Evolutionary conservation across 495 filamentous ascomycete species (phyloP), one percentile per base, ranked within the genome.

Genomic region (Aspergillus taichungensis): DNA sequence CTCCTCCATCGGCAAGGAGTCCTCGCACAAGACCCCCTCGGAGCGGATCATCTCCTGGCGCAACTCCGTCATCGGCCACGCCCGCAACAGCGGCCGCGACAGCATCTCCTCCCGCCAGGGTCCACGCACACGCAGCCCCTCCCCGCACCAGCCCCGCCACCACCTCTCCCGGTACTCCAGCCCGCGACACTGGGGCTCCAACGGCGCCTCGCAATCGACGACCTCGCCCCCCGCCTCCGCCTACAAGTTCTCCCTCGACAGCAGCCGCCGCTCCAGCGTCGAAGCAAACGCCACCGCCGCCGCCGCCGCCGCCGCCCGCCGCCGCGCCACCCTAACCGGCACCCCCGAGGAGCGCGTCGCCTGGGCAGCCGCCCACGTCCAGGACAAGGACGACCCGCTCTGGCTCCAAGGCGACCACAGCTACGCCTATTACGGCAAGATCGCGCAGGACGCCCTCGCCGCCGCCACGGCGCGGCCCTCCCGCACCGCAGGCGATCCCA

Each of bases 1-100:
- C 10, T 75, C 71, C 54, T 75, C 69, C 24, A 68, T 50, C 43
- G 72, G 57, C 36, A 70, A 65, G 47, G 68, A 68, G 24, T 71
- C 61, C 33, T 43, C 65, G 51, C 79, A 63, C 52, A 78, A 77
- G 50, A 73, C 82, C 1, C 75, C 78, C 5, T 80, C 83, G 6
- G 91, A 97, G 49, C 76, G 87, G n/a, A 95, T 96, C 45, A 74
- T 94, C 32, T 86, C 80, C 42, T 97, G 91, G 91, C 83, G 91
- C 10, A 87, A 91, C 54, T 87, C 82, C 6, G 67, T 73, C 30
- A 74, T 89, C 44, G 78, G 72, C 18, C 79, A 77, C 42, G 63
- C 62, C 42, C 74, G 66, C 28, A 55, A 66, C 30, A 78, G 73
- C 51, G 67, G 14, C 69, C 70, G 39, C 11, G 35, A 30, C 18